Conservation (phyloP, 2,329 filamentous ascomycete species). For the Stemphylium lycopersici region DNA sequence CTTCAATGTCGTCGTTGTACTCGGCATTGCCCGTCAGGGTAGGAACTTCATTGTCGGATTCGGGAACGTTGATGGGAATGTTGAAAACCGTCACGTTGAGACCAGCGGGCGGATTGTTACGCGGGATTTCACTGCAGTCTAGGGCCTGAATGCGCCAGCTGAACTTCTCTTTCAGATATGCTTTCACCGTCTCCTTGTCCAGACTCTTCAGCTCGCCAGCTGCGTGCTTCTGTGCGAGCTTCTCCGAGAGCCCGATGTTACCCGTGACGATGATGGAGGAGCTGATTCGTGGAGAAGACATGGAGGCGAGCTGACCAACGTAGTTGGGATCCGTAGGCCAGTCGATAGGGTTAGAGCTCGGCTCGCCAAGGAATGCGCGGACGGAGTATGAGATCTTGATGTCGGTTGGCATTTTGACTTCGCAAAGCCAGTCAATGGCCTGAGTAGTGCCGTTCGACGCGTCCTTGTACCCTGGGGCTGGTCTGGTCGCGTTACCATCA, state of each 20-base stretch:
- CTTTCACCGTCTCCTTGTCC: constrained; percentile 25
- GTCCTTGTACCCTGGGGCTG: constrained; percentile 3
- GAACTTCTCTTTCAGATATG: constrained; percentile 38
- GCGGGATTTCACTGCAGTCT: constrained; percentile 38
- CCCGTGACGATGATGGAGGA: constrained; percentile 49
- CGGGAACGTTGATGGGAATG: constrained; percentile 32
- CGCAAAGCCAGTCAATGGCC: constrained; percentile 37
- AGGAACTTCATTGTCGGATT: constrained; percentile 34
- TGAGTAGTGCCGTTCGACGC: constrained; percentile 17
- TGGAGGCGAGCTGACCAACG: constrained; percentile 49
- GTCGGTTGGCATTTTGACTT: constrained; percentile 42
- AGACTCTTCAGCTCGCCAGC: constrained; percentile 36
- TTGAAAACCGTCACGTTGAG: constrained; percentile 39
- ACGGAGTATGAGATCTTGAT: constrained; percentile 42
- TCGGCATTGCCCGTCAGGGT: constrained; percentile 29
- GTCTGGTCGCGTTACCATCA: constrained; percentile 22
- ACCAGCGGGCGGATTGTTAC: constrained; percentile 32
- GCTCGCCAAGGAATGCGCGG: constrained; percentile 40
- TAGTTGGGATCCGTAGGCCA: constrained; percentile 50
- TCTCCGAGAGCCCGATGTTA: constrained; percentile 49
- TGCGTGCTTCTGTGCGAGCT: constrained; percentile 35
- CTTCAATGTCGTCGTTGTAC: constrained; percentile 34
- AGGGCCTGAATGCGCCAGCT: constrained; percentile 41
- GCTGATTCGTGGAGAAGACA: constrained; percentile 47
- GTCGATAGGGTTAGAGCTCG: constrained; percentile 28